Base-by-base conservation (phyloP, 768 basidiomycete genomes). In the Mycena vitilis region DNA sequence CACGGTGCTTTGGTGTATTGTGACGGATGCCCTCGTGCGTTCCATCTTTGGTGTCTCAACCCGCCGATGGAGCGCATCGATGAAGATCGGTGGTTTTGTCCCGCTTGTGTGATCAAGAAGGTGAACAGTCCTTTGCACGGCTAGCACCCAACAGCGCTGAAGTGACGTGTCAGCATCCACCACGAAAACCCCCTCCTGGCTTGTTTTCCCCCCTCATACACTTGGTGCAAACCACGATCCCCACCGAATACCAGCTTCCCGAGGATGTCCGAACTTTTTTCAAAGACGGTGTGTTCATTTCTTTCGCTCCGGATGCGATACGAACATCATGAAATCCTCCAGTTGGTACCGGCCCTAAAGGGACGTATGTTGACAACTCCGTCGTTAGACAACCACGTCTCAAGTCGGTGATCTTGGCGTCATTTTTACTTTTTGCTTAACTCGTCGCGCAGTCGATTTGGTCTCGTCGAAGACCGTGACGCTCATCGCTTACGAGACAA, bases 21-120 rank as follows among this genome's bases (percentile, higher is more conserved):
- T 79, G 98, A 99, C 78, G 96, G 96, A 22, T 99, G 98, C 78
- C 95, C 97, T 42, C 84, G 92, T 71, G 95, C 96, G 9, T 99
- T 98, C 79, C 98, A 99, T 81, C 89, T 99, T 68, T 91, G 93
- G 88, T 99, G 98, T 79, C 86, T 99, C 71, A 93, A 99, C 78
- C 98, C 98, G 60, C 98, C 98, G 23, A 88, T 98, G 84, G 94
- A 96, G 69, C 83, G 89, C 56, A 86, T 92, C 69, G 95, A 98
- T 78, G 88, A 98, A 52, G 92, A 90, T 73, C 85, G 88, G 76
- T 95, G 92, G 91, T 94, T 89, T 80, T 95, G 94, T 79, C 91
- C 90, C 47, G 83, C 86, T 62, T 94, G 93, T 80, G 79, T 81
- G 61, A 83, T 89, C 73, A 84, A 85, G 69, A 89, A 92, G 84